Percentiles rank a stretch among this genome's conserved stretches.
Evolutionary conservation across 805 yeast species (phyloP).

Genomic region (Hermanozyma aechmeae): DNA sequence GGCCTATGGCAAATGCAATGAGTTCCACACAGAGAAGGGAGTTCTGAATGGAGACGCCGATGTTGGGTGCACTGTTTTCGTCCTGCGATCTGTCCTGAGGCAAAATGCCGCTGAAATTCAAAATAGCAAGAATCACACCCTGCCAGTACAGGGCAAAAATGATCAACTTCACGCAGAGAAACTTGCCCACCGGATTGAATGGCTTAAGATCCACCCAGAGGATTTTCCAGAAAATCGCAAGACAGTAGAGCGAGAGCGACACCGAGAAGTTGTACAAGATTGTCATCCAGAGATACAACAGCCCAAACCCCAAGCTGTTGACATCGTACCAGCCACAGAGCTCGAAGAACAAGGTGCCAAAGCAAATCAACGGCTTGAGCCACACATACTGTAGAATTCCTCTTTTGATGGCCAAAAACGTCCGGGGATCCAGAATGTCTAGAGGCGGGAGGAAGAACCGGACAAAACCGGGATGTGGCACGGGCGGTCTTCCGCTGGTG

Average conservation of each 20-base stretch:
- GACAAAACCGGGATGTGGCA: slow-evolving; percentile 51
- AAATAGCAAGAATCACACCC: slow-evolving; percentile 50
- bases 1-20: slow-evolving; percentile 80
- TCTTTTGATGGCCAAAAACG: slow-evolving; percentile 68
- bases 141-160: slow-evolving; percentile 99
- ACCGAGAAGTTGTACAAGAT: slow-evolving; percentile 72
- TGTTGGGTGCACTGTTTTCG: slow-evolving; percentile 18
- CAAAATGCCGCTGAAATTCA: slow-evolving; percentile 40
- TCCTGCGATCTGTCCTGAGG: slow-evolving; percentile 21
- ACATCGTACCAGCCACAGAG: slow-evolving; percentile 41
- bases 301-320: slow-evolving; percentile 36
- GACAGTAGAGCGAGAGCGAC: slow-evolving; percentile 68
- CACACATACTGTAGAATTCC: slow-evolving; percentile 91
- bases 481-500: slow-evolving; percentile 65
- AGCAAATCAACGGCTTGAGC: slow-evolving; percentile 79
- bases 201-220: slow-evolving; percentile 67
- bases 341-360: slow-evolving; percentile 40
- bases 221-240: slow-evolving; percentile 91
- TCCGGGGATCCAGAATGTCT: slow-evolving; percentile 80
- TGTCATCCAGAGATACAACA: slow-evolving; percentile 56
- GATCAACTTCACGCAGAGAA: slow-evolving; percentile 83
- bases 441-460: slow-evolving; percentile 44
- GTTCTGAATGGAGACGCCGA: slow-evolving; percentile 63
- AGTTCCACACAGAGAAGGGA: slow-evolving; percentile 75
- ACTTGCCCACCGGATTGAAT: slow-evolving; percentile 86